Evolutionary conservation across 176 grass and related monocot genomes (phyloP).

Genomic region (Cenchrus fungigraminus): DNA sequence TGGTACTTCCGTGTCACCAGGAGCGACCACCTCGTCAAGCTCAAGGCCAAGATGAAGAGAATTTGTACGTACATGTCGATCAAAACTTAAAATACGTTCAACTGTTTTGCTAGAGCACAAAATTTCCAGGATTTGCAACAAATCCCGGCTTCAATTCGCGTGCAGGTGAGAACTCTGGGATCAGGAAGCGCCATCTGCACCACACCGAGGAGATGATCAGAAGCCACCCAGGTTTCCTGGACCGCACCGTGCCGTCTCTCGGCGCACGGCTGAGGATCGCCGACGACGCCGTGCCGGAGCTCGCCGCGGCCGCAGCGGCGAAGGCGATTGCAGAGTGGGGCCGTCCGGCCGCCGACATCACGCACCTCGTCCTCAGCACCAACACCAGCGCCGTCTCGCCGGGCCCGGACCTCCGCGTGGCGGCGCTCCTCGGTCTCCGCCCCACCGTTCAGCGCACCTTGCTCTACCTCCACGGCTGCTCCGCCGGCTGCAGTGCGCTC

Average conservation of each 20-base stretch:
- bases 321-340: conserved; percentile 66
- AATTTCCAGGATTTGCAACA: too few relatives aligned
- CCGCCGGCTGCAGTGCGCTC: conserved; percentile 35
- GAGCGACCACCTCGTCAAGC: conserved; percentile 56
- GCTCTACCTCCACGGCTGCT: conserved; percentile 39
- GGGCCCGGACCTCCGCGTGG: conserved; percentile 39
- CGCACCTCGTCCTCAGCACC: conserved; percentile 52
- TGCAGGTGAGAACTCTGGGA: conserved; percentile 36
- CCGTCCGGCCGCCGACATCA: conserved; percentile 42
- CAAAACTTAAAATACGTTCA: too few relatives aligned
- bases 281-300: conserved; percentile 26
- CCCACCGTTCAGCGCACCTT: conserved; percentile 17
- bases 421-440: conserved; percentile 46
- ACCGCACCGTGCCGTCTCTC: conserved; percentile 36
- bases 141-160: too few relatives aligned
- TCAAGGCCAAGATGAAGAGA: conserved; percentile 65
- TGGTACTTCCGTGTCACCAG: conserved; percentile 72
- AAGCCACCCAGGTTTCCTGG: conserved; percentile 16
- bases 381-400: conserved; percentile 37
- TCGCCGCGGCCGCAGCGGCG: conserved; percentile 35
- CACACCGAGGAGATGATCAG: conserved; percentile 16
- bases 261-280: conserved; percentile 17
- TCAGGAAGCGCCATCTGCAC: conserved; percentile 46
- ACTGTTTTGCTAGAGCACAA: too few relatives aligned
- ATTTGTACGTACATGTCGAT: conserved; percentile 40